phyloP scores from a whole-genome alignment of 2,329 filamentous ascomycete species.

The Thermoascus crustaceus region DNA sequence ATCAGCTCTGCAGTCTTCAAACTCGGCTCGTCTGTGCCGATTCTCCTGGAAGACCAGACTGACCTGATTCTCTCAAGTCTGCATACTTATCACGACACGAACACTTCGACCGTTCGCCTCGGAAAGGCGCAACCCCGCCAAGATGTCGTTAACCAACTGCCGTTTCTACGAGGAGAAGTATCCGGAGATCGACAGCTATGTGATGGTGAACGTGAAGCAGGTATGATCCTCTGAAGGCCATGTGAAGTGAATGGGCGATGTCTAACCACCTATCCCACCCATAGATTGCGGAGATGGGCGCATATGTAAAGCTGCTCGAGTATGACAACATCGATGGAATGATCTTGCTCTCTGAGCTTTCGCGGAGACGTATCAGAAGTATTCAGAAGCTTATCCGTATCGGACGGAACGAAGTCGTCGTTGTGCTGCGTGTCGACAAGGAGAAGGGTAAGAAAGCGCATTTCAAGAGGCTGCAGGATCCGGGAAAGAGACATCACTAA shows the following conservation, averaged over 20 bases:
- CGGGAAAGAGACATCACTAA: constrained; percentile 13
- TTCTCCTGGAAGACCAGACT: not conserved
- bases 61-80: not conserved
- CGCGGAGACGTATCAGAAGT: constrained; percentile 92
- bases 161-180: constrained; percentile 98
- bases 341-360: constrained; percentile 97
- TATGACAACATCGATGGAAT: constrained; percentile 99
- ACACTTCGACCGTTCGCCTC: constrained; percentile 1
- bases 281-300: constrained; percentile 98
- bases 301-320: constrained; percentile 98
- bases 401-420: constrained; percentile 95
- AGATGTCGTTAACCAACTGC: constrained; percentile 91
- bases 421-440: constrained; percentile 97
- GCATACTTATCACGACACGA: not conserved
- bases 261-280: constrained; percentile 8
- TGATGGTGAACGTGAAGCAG: constrained; percentile 99
- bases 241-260: constrained; percentile 3
- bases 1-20: not conserved
- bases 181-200: constrained; percentile 97
- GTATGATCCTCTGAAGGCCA: constrained; percentile 36
- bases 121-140: constrained; percentile 44
- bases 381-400: constrained; percentile 99
- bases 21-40: not conserved
- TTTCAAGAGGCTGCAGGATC: not conserved
- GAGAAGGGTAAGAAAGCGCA: constrained; percentile 65